Percentiles rank a stretch among this genome's conserved stretches.
Evolutionary conservation across 345 rosid species (phyloP).

Genomic region (Chamaenerion angustifolium): DNA sequence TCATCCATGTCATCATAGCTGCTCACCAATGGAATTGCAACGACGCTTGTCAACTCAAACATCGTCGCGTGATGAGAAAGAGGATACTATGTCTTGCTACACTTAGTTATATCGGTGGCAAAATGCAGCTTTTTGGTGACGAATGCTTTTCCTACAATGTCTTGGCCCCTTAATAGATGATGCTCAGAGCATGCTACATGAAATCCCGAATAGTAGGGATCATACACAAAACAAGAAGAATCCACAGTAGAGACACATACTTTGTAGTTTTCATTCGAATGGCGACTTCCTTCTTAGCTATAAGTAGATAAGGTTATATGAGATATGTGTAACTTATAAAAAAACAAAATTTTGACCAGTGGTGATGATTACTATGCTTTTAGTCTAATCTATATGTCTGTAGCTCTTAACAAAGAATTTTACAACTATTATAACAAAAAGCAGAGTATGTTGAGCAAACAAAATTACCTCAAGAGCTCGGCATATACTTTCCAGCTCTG

Average conservation of each 20-base stretch:
- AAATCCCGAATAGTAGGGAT: conserved; percentile 27
- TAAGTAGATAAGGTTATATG: too few species aligned
- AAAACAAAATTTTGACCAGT: background rate
- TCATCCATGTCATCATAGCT: too few species aligned
- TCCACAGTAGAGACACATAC: conserved; percentile 49
- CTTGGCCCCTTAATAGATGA: conserved; percentile 50
- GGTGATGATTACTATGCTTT: background rate
- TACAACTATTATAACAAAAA: too few species aligned
- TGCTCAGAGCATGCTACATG: conserved; percentile 76
- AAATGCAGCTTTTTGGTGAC: conserved; percentile 40
- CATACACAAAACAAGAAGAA: conserved; percentile 46
- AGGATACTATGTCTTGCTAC: conserved; percentile 59
- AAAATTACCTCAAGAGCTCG: conserved; percentile 79
- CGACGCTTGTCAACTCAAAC: conserved; percentile 51
- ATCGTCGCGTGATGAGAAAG: conserved; percentile 79
- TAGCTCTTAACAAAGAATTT: too few species aligned
- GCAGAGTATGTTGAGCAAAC: background rate
- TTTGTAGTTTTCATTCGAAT: conserved; percentile 46
- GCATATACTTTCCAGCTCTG: conserved; percentile 66
- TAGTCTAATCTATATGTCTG: too few species aligned
- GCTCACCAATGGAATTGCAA: conserved; percentile 62
- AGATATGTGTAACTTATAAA: background rate
- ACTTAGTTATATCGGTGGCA: conserved; percentile 43
- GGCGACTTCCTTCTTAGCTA: conserved; percentile 41
- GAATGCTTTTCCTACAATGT: too few species aligned